Percentiles rank a stretch among this genome's conserved stretches.
phyloP scores from a whole-genome alignment of 179 eudicot species.

The Drosera spatulata region DNA sequence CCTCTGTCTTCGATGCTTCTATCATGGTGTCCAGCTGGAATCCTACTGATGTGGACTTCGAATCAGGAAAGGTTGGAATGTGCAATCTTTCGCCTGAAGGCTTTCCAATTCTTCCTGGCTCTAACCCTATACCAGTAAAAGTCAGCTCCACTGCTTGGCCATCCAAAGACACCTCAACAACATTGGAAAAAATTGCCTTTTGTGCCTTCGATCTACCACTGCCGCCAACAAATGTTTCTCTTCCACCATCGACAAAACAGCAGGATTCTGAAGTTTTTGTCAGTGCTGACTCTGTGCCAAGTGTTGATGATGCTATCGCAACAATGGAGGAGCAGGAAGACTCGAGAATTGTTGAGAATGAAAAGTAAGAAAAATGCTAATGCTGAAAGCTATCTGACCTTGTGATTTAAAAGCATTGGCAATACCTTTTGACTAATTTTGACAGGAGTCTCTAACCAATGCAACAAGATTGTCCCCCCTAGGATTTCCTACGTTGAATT shows the following conservation, averaged over 20 bases:
- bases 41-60: not conserved
- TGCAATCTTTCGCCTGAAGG: slow-evolving; percentile 18
- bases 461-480: too few species aligned
- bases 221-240: slow-evolving; percentile 6
- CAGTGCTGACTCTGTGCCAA: slow-evolving; percentile 8
- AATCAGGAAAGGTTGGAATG: slow-evolving; percentile 13
- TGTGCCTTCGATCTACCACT: slow-evolving; percentile 18
- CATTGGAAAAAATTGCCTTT: slow-evolving; percentile 16
- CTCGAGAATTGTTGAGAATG: not conserved
- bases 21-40: not conserved
- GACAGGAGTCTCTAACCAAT: too few species aligned
- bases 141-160: slow-evolving; percentile 2
- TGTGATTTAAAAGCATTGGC: too few species aligned
- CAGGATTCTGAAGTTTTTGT: slow-evolving; percentile 14
- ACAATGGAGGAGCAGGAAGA: slow-evolving; percentile 7
- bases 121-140: slow-evolving; percentile 17
- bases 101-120: slow-evolving; percentile 33
- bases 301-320: slow-evolving; percentile 4
- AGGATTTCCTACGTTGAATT: too few species aligned
- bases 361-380: slow-evolving; percentile 9
- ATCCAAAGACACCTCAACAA: slow-evolving; percentile 13
- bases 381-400: slow-evolving; percentile 9
- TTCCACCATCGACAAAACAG: slow-evolving; percentile 12
- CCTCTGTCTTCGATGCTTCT: slow-evolving; percentile 1
- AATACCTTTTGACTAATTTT: too few species aligned